phyloP scores from a whole-genome alignment of 306 rosid species.

The Medicago ruthenica region DNA sequence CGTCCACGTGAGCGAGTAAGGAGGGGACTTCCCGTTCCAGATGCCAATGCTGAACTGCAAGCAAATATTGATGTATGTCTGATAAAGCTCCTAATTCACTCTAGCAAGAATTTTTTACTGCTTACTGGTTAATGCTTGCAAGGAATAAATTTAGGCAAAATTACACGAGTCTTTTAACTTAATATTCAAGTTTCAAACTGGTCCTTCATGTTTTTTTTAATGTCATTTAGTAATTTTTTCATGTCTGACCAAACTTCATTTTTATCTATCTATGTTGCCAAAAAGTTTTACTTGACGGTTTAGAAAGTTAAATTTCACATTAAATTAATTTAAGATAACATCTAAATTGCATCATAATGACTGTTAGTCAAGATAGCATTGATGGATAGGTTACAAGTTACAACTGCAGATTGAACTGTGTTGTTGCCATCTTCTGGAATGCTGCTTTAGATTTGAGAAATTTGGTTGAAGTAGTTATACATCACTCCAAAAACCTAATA shows the following conservation, averaged over 20 bases:
- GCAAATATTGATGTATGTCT: conserved; percentile 86
- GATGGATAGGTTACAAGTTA: not conserved
- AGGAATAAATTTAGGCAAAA: not conserved
- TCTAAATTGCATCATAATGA: not conserved
- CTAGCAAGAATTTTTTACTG: conserved; percentile 14
- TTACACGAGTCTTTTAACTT: not conserved
- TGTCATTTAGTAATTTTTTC: not conserved
- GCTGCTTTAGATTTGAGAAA: not conserved
- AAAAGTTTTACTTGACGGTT: not conserved
- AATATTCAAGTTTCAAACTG: not conserved
- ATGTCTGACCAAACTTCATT: not conserved
- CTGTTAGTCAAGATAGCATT: not conserved
- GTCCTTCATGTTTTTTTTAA: not conserved
- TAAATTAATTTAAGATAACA: not conserved
- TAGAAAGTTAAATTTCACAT: not conserved
- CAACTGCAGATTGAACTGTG: not conserved
- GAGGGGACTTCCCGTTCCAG: conserved; percentile 86
- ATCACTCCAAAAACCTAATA: not conserved
- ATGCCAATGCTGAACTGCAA: conserved; percentile 96
- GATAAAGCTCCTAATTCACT: conserved; percentile 36
- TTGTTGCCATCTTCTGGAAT: not conserved
- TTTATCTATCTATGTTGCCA: not conserved
- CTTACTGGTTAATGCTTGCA: not conserved
- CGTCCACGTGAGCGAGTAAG: conserved; percentile 80
- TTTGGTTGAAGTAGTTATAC: conserved; percentile 5